Percentiles rank a stretch among this genome's conserved stretches.
These are phyloP conservation scores for Cutaneotrichosporon daszewskae DNA, from an alignment of 1,284 basidiomycete species.

Conservation along the genomic window DNA sequence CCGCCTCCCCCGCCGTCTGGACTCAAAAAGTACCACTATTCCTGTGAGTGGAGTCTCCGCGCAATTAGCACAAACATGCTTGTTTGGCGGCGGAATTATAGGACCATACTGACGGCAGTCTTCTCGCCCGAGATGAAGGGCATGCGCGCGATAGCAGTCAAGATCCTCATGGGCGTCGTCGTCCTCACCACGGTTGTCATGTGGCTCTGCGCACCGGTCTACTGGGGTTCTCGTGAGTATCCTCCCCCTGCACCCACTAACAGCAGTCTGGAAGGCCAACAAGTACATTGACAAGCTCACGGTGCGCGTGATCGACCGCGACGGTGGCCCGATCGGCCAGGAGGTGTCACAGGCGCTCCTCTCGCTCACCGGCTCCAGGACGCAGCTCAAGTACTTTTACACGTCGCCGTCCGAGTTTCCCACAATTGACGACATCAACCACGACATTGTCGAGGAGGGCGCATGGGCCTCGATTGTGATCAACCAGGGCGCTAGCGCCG, in stretches of 20 bases:
- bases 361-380: conserved; percentile 6
- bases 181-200: conserved; percentile 36
- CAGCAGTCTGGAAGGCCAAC: conserved; percentile 38
- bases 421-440: conserved; percentile 20
- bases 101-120: conserved; percentile 11
- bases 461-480: conserved; percentile 44
- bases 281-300: conserved; percentile 47
- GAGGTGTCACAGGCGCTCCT: conserved; percentile 28
- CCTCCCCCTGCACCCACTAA: neutral
- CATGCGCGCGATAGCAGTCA: conserved; percentile 32
- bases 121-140: conserved; percentile 31
- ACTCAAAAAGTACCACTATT: conserved; percentile 20
- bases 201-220: conserved; percentile 43
- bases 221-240: conserved; percentile 50
- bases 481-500: conserved; percentile 27
- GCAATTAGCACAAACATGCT: neutral
- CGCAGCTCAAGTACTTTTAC: conserved; percentile 32
- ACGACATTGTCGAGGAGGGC: conserved; percentile 40
- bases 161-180: conserved; percentile 28
- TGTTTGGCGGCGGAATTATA: no score
- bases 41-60: conserved; percentile 17
- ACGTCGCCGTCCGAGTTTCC: conserved; percentile 33
- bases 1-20: conserved; percentile 4
- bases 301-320: conserved; percentile 51
- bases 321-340: conserved; percentile 48